phyloP scores from a whole-genome alignment of 139 green algal genomes.

The Monoraphidium neglectum region DNA sequence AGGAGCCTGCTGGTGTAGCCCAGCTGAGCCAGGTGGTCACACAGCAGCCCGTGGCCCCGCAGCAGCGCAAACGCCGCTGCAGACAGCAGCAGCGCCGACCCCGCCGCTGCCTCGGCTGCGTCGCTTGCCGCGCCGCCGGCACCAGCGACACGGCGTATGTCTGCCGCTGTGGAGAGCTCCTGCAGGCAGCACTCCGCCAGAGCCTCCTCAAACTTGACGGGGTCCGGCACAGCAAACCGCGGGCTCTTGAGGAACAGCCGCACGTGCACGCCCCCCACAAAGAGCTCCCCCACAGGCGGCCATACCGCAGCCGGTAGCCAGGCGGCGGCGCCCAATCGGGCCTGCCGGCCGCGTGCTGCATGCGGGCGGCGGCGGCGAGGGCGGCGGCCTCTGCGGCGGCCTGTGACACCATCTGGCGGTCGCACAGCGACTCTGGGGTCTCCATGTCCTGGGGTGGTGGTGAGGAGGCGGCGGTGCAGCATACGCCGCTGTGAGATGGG shows the following conservation, averaged over 20 bases:
- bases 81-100: slow-evolving; percentile 60
- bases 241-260: slow-evolving; percentile 89
- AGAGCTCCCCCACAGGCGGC: slow-evolving; percentile 67
- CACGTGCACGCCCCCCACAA: slow-evolving; percentile 90
- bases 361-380: slow-evolving; percentile 45
- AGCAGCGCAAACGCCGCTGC: slow-evolving; percentile 73
- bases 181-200: slow-evolving; percentile 59
- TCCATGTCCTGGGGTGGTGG: slow-evolving; percentile 37
- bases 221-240: slow-evolving; percentile 71
- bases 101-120: neutral
- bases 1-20: slow-evolving; percentile 70
- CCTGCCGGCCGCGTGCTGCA: slow-evolving; percentile 33
- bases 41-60: slow-evolving; percentile 56
- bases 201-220: slow-evolving; percentile 72
- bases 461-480: too few relatives aligned
- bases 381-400: slow-evolving; percentile 55
- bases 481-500: too few relatives aligned
- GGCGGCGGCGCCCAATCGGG: slow-evolving; percentile 54
- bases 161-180: neutral
- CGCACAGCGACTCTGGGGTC: slow-evolving; percentile 90
- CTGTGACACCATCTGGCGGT: slow-evolving; percentile 50
- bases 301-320: slow-evolving; percentile 50
- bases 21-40: slow-evolving; percentile 66
- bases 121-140: neutral
- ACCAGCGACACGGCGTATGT: slow-evolving; percentile 7